Conservation (phyloP, 257 asterid genomes). For the Ehretia macrophylla region DNA sequence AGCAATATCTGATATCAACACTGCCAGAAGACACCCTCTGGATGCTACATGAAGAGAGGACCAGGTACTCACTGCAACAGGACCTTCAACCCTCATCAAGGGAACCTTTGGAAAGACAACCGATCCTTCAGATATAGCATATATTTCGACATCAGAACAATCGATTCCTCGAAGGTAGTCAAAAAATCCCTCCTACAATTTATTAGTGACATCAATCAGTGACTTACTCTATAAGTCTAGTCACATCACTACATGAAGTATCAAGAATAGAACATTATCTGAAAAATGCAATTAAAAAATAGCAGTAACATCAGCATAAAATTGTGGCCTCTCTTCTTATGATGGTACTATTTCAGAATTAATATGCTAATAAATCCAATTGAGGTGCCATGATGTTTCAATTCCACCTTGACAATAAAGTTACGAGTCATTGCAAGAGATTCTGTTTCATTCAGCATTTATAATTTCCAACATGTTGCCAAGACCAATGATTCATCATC, state of each 20-base stretch:
- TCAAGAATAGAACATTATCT: neutral
- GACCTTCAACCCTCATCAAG: slow-evolving; percentile 94
- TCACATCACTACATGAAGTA: neutral
- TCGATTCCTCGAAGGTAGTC: slow-evolving; percentile 76
- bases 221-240: slow-evolving; percentile 3
- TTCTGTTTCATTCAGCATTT: too few relatives aligned
- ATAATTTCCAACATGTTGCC: too few relatives aligned
- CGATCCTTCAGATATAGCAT: slow-evolving; percentile 88
- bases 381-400: too few relatives aligned
- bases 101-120: slow-evolving; percentile 97
- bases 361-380: too few relatives aligned
- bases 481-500: too few relatives aligned
- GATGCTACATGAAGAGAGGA: slow-evolving; percentile 5
- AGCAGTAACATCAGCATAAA: neutral
- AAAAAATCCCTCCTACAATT: slow-evolving; percentile 69
- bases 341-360: neutral
- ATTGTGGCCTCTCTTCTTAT: neutral
- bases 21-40: neutral
- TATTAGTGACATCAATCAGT: slow-evolving; percentile 9
- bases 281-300: too few relatives aligned
- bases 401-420: too few relatives aligned
- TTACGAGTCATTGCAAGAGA: too few relatives aligned
- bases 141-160: slow-evolving; percentile 89
- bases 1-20: neutral
- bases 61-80: slow-evolving; percentile 75